phyloP scores from a whole-genome alignment of 1,284 basidiomycete genomes.

The Cryptococcus amylolentus region DNA sequence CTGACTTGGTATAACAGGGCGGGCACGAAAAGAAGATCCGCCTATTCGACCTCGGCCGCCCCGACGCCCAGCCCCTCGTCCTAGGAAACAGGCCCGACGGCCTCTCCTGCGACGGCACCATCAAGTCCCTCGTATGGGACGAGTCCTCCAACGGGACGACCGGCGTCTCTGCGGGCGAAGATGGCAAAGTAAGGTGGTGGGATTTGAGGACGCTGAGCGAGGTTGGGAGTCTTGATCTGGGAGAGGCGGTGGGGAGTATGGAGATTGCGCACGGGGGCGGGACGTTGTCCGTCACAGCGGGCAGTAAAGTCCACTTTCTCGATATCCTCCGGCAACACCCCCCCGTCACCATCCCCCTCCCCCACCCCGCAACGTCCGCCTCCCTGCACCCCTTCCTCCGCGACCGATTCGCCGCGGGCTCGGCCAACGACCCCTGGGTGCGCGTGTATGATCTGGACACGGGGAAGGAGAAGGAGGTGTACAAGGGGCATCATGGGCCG shows the following conservation, averaged over 20 bases:
- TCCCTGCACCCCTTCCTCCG: slow-evolving; percentile 84
- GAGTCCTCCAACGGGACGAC: slow-evolving; percentile 63
- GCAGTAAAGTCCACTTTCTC: slow-evolving; percentile 82
- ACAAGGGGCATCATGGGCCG: slow-evolving; percentile 97
- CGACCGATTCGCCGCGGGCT: slow-evolving; percentile 92
- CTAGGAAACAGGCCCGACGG: slow-evolving; percentile 61
- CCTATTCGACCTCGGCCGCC: slow-evolving; percentile 81
- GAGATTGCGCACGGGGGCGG: slow-evolving; percentile 81
- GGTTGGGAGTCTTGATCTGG: slow-evolving; percentile 68
- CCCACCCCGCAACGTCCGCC: slow-evolving; percentile 82
- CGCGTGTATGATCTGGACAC: slow-evolving; percentile 79
- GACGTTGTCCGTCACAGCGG: slow-evolving; percentile 82
- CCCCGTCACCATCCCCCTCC: slow-evolving; percentile 55
- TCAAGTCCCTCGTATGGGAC: slow-evolving; percentile 92
- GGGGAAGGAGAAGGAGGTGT: slow-evolving; percentile 83
- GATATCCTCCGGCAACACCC: slow-evolving; percentile 56
- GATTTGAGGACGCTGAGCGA: slow-evolving; percentile 75
- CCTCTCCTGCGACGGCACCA: slow-evolving; percentile 70
- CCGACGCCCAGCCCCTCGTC: slow-evolving; percentile 77
- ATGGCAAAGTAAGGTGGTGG: slow-evolving; percentile 97
- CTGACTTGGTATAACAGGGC: slow-evolving; percentile 55
- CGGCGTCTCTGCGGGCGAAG: slow-evolving; percentile 86
- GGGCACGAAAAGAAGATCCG: slow-evolving; percentile 97
- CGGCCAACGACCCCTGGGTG: slow-evolving; percentile 89
- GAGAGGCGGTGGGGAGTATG: slow-evolving; percentile 85